These are phyloP conservation scores for Fusarium sp. DNA, from an alignment of 2,329 filamentous ascomycete genomes.

Conservation along the genomic window DNA sequence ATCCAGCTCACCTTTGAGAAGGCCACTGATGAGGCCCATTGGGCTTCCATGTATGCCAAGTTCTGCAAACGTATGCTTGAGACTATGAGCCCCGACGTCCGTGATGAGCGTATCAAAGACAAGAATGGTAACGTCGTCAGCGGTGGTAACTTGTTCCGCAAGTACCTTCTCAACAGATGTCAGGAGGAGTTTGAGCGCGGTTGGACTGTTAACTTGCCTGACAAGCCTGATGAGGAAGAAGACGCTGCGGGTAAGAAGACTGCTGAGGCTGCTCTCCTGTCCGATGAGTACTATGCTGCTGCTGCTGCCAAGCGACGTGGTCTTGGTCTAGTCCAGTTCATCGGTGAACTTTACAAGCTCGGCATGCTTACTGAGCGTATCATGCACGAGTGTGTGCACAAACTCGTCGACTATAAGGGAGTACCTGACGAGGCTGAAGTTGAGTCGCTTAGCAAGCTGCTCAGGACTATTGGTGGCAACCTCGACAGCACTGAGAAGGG, in stretches of 20 bases:
- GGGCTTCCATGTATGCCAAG: conserved; percentile 98
- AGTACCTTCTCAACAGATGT: conserved; percentile 97
- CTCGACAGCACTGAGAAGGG: conserved; percentile 88
- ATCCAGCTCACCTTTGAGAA: conserved; percentile 99
- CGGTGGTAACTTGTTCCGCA: conserved; percentile 94
- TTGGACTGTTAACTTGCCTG: conserved; percentile 89
- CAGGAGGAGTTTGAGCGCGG: conserved; percentile 99
- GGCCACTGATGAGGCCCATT: conserved; percentile 97
- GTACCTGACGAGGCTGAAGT: conserved; percentile 95
- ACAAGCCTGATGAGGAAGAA: conserved; percentile 73
- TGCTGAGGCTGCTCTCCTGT: conserved; percentile 83
- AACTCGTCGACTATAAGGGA: conserved; percentile 94
- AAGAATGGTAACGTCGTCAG: conserved; percentile 88
- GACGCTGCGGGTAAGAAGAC: conserved; percentile 58
- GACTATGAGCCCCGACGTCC: conserved; percentile 93
- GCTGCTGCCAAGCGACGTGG: conserved; percentile 96
- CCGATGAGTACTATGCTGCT: conserved; percentile 95
- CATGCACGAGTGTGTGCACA: conserved; percentile 99
- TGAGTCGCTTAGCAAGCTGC: conserved; percentile 92
- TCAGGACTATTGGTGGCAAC: conserved; percentile 89
- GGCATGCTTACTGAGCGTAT: conserved; percentile 98
- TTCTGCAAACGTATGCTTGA: conserved; percentile 98
- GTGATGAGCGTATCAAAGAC: conserved; percentile 94
- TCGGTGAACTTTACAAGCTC: conserved; percentile 98
- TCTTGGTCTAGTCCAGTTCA: conserved; percentile 98